phyloP scores from a whole-genome alignment of 352 stramenopile genomes.

The Peronospora farinosa region DNA sequence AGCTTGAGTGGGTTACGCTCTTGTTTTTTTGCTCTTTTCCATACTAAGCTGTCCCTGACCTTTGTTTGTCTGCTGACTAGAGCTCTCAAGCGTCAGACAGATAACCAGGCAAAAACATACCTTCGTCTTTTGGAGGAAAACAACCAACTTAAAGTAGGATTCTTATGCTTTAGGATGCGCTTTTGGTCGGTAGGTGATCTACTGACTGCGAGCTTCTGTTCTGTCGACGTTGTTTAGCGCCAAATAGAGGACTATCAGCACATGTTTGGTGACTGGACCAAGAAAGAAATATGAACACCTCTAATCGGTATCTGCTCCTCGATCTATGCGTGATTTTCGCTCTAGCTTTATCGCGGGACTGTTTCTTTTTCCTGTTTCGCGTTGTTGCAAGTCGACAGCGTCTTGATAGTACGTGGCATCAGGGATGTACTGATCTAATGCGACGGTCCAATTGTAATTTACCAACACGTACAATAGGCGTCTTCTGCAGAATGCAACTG shows the following conservation, averaged over 20 bases:
- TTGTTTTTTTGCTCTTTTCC: not conserved
- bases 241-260: conserved; percentile 75
- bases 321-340: conserved; percentile 4
- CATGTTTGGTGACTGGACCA: conserved; percentile 79
- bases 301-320: conserved; percentile 2
- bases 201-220: not conserved
- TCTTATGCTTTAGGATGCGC: not conserved
- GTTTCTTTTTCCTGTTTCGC: conserved; percentile 10
- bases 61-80: conserved; percentile 17
- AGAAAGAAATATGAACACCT: conserved; percentile 66
- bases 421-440: conserved; percentile 43
- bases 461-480: conserved; percentile 34
- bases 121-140: conserved; percentile 73
- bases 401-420: conserved; percentile 45
- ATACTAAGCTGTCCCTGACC: not conserved
- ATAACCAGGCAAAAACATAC: conserved; percentile 65
- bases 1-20: conserved; percentile 52
- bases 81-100: conserved; percentile 59
- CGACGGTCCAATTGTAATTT: conserved; percentile 33
- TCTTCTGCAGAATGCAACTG: conserved; percentile 37
- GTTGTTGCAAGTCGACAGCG: conserved; percentile 15
- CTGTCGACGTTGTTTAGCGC: conserved; percentile 22
- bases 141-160: conserved; percentile 55
- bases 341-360: conserved; percentile 4
- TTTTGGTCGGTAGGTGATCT: not conserved